These are phyloP conservation scores for Quercus gilva DNA, from an alignment of 306 rosid genomes.

Conservation along the genomic window DNA sequence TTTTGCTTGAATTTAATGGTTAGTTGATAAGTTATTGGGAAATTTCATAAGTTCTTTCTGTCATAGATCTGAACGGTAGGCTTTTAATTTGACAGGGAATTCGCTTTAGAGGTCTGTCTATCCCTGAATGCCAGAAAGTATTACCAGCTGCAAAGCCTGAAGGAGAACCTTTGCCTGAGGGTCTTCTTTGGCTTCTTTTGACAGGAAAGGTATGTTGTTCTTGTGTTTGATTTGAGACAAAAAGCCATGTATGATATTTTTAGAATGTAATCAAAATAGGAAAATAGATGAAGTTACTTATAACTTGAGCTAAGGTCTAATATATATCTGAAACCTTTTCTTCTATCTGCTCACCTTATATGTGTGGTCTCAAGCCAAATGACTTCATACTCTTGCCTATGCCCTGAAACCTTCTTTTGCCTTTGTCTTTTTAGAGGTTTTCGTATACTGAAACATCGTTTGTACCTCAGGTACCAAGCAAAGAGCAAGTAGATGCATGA, in stretches of 20 bases:
- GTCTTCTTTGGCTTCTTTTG: conserved; percentile 87
- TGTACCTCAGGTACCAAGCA: conserved; percentile 72
- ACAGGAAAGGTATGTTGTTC: conserved; percentile 80
- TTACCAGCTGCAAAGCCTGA: conserved; percentile 84
- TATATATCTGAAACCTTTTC: background rate
- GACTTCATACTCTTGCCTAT: conserved; percentile 1
- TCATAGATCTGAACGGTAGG: conserved; percentile 25
- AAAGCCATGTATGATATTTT: conserved; percentile 7
- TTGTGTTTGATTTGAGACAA: background rate
- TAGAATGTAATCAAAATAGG: background rate
- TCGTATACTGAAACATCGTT: background rate
- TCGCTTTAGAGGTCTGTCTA: conserved; percentile 84
- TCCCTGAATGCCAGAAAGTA: conserved; percentile 88
- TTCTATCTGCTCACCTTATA: background rate
- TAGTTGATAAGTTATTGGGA: conserved; percentile 11
- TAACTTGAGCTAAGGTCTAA: background rate
- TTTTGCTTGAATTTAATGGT: background rate
- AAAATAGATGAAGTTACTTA: background rate
- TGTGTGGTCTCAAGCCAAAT: background rate
- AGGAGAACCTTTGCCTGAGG: conserved; percentile 98
- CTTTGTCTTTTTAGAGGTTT: background rate
- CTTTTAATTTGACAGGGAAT: conserved; percentile 67
- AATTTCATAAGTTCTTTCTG: conserved; percentile 7
- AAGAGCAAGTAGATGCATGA: conserved; percentile 85
- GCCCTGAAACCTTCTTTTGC: background rate